A percentile compares a stretch with the other conserved stretches of the same genome.
These are phyloP conservation scores for Penicillium daleae DNA, from an alignment of 495 filamentous ascomycete genomes.

Conservation along the genomic window DNA sequence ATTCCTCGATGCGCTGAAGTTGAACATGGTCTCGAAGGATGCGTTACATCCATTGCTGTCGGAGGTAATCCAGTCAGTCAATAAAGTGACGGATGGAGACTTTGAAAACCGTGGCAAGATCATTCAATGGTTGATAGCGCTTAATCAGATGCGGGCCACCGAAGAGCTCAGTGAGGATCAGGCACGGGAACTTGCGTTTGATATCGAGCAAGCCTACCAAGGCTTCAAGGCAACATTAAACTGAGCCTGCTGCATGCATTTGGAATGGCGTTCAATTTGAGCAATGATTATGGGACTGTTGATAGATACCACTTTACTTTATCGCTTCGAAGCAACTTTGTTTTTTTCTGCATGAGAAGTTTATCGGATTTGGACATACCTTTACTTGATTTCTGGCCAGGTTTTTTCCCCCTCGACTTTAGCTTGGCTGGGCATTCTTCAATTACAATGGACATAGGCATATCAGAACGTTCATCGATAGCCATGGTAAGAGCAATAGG, in stretches of 20 bases:
- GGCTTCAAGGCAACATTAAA: slow-evolving; percentile 80
- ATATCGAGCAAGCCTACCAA: slow-evolving; percentile 88
- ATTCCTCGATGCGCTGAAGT: slow-evolving; percentile 88
- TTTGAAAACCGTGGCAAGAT: slow-evolving; percentile 96
- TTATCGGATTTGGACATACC: too few relatives aligned
- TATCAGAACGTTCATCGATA: too few relatives aligned
- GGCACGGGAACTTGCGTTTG: slow-evolving; percentile 81
- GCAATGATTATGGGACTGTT: slow-evolving; percentile 14
- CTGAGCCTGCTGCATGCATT: slow-evolving; percentile 25
- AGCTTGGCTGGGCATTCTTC: too few relatives aligned
- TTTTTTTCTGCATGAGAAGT: too few relatives aligned
- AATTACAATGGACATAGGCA: too few relatives aligned
- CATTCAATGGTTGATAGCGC: slow-evolving; percentile 93
- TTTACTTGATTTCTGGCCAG: too few relatives aligned
- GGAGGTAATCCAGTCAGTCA: slow-evolving; percentile 93
- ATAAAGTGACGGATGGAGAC: slow-evolving; percentile 90
- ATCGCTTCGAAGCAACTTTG: slow-evolving; percentile 1
- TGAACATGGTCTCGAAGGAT: slow-evolving; percentile 91
- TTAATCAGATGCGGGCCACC: slow-evolving; percentile 96
- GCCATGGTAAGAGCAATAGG: too few relatives aligned
- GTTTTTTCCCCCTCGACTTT: too few relatives aligned
- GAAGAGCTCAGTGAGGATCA: slow-evolving; percentile 89
- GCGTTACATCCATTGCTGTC: slow-evolving; percentile 90
- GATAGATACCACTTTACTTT: slow-evolving; percentile 23
- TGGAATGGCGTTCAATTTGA: slow-evolving; percentile 11